These are phyloP conservation scores for Ustilago trichophora DNA, from an alignment of 1,284 basidiomycete genomes.

Conservation along the genomic window DNA sequence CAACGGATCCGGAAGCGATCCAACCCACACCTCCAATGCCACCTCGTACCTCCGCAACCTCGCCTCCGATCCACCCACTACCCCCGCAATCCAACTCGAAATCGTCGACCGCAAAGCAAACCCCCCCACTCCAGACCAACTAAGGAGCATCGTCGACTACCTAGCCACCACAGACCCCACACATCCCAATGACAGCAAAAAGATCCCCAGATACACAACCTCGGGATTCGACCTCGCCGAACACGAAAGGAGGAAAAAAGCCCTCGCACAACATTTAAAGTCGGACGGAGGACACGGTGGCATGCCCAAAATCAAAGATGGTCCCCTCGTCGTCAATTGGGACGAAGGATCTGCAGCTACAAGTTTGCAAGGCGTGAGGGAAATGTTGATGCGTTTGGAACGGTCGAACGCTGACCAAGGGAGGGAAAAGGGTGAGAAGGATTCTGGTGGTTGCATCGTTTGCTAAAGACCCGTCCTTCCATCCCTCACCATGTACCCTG, in stretches of 20 bases:
- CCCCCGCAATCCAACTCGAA: slow-evolving; percentile 24
- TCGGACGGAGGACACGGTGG: background rate
- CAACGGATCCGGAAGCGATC: slow-evolving; percentile 15
- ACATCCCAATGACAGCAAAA: background rate
- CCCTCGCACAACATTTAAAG: slow-evolving; percentile 7
- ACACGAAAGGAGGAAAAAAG: slow-evolving; percentile 10
- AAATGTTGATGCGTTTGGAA: slow-evolving; percentile 21
- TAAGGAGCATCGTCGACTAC: slow-evolving; percentile 39
- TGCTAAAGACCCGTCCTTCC: slow-evolving; percentile 3
- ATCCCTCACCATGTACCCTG: too few species aligned
- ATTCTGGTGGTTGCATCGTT: slow-evolving; percentile 6
- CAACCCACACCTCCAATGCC: too few species aligned
- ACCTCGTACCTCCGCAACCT: slow-evolving; percentile 20
- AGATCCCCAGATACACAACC: background rate
- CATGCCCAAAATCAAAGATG: slow-evolving; percentile 40
- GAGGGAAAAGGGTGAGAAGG: background rate
- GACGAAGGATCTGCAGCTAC: slow-evolving; percentile 35
- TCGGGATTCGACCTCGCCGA: slow-evolving; percentile 13
- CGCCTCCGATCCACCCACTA: slow-evolving; percentile 11
- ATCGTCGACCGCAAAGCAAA: slow-evolving; percentile 24
- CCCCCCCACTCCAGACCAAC: slow-evolving; percentile 37
- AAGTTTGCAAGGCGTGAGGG: slow-evolving; percentile 22
- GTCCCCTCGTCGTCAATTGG: slow-evolving; percentile 44
- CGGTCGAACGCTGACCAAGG: too few species aligned
- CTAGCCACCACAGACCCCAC: slow-evolving; percentile 13